phyloP scores from a whole-genome alignment of 2,329 filamentous ascomycete genomes.

The Parastagonospora nodorum region DNA sequence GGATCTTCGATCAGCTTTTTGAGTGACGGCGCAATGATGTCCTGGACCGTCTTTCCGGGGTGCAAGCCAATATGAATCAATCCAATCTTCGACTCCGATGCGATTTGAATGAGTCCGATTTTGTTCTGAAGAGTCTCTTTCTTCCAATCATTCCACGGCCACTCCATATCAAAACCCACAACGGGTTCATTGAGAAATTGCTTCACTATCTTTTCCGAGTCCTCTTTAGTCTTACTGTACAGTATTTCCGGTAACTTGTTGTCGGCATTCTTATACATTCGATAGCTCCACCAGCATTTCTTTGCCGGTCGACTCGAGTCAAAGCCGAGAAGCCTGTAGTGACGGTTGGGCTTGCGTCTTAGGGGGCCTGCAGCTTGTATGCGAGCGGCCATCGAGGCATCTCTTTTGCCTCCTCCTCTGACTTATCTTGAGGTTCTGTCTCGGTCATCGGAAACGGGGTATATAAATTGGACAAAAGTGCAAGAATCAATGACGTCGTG shows the following conservation, averaged over 20 bases:
- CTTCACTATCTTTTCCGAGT: conserved; percentile 68
- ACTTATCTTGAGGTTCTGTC: not conserved
- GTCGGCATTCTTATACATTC: conserved; percentile 64
- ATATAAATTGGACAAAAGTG: too few species aligned
- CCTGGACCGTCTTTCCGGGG: conserved; percentile 47
- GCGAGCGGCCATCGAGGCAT: conserved; percentile 25
- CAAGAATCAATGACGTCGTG: not conserved
- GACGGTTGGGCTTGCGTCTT: conserved; percentile 9
- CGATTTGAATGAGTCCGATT: conserved; percentile 82
- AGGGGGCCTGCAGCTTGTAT: conserved; percentile 20
- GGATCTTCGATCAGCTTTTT: conserved; percentile 73
- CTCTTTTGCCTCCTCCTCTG: not conserved
- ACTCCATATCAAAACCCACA: conserved; percentile 91
- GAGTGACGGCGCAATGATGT: conserved; percentile 73
- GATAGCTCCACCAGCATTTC: conserved; percentile 67
- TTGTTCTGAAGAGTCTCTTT: conserved; percentile 64
- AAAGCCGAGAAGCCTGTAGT: conserved; percentile 8
- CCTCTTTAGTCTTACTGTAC: conserved; percentile 73
- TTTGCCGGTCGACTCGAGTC: conserved; percentile 5
- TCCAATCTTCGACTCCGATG: conserved; percentile 74
- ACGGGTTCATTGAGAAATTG: conserved; percentile 72
- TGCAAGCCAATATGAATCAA: conserved; percentile 78
- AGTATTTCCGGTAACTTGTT: conserved; percentile 68
- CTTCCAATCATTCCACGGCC: conserved; percentile 61
- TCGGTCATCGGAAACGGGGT: too few species aligned